Base-by-base conservation (phyloP, 2,329 filamentous ascomycete species). In the Rhynchosporium agropyri region DNA sequence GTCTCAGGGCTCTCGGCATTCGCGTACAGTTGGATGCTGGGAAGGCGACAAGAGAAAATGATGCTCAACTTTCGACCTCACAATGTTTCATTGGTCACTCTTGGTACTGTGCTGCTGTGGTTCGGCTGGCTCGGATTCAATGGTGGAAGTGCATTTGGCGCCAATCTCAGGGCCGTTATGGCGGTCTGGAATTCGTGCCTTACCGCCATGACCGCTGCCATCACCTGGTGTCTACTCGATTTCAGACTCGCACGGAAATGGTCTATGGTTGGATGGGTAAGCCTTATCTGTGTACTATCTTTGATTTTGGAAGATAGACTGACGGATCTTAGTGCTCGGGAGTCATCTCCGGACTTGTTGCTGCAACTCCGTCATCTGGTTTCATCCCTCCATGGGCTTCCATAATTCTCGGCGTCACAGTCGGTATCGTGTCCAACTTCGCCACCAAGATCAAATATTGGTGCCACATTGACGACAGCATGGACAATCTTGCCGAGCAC, bases 61-160 rank as follows among this genome's bases (percentile, higher is more conserved):
- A 97, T 98, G 91, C 86, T 97, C 78, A 97, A 98, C 84, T 98
- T 97, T 85, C 91, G 95, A 70, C 95, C 94, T 15, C 95, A 99
- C 83, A 99, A 99, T 81, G 94, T 98, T 69, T 97, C 93, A 3
- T 85, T 98, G 74, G 97, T 98, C 79, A 92, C 94, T 0, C 89
- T 98, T 71, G 94, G 95, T 67, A 98, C 94, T 3, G 85, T 97
- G 68, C 85, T 99, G 72, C 91, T 99, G 61, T 98, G 93, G 92
- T 97, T 98, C 74, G 94, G 94, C 73, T 98, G 94, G 95, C 83
- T 98, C 68, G 94, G 93, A 61, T 98, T 98, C 86, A 98, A 98
- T 83, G 95, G 94, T 71, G 94, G 94, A 67, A 97, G 92, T 29
- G 82, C 93, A 43, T 97, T 97, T 70, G 93, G 93, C 69, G 92